A percentile compares a stretch with the other conserved stretches of the same genome.
phyloP scores from a whole-genome alignment of 371 early-diverging fungal genomes.

The Conidiobolus incongruus region DNA sequence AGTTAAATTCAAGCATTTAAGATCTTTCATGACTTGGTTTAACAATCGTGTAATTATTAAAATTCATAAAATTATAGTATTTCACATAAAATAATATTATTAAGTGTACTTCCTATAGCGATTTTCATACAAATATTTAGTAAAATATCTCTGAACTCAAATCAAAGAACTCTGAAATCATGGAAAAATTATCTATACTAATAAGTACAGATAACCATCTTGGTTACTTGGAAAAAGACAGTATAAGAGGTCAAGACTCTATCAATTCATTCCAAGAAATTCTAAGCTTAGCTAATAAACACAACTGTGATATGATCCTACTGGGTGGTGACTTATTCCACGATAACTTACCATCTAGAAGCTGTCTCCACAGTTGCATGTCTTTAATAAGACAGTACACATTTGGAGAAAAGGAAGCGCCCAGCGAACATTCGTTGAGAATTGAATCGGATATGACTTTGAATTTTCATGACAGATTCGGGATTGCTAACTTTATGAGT shows the following conservation, averaged over 20 bases:
- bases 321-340: conserved; percentile 99
- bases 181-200: conserved; percentile 23
- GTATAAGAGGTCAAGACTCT: conserved; percentile 77
- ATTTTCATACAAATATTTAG: too few relatives aligned
- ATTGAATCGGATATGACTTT: conserved; percentile 48
- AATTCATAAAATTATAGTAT: too few relatives aligned
- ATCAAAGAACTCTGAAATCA: too few relatives aligned
- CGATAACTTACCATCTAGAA: conserved; percentile 86
- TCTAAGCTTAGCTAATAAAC: conserved; percentile 41
- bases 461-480: conserved; percentile 43
- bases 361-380: conserved; percentile 53
- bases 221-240: conserved; percentile 91
- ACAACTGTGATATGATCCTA: conserved; percentile 73
- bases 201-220: conserved; percentile 96
- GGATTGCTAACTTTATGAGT: conserved; percentile 65
- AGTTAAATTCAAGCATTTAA: too few relatives aligned
- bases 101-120: too few relatives aligned
- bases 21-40: too few relatives aligned
- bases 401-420: conserved; percentile 24
- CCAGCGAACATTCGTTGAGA: conserved; percentile 13
- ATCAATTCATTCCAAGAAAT: conserved; percentile 91
- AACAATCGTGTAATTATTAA: too few relatives aligned
- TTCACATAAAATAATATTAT: too few relatives aligned
- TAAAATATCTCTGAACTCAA: too few relatives aligned
- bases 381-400: conserved; percentile 59